Conservation (phyloP, 2,329 filamentous ascomycete genomes). For the Pseudopithomyces chartarum region DNA sequence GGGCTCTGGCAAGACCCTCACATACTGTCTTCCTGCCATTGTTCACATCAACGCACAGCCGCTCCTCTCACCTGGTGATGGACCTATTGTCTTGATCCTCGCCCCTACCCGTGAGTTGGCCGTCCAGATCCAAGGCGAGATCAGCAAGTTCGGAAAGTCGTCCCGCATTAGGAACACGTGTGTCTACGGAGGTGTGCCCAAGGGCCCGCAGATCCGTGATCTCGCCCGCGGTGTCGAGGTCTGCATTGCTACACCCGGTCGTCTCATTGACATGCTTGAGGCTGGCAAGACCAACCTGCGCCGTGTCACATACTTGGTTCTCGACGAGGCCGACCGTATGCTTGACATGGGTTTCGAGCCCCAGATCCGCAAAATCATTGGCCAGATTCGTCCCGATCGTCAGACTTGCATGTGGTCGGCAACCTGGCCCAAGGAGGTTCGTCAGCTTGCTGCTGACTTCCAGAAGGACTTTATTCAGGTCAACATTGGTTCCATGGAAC, state of each 20-base stretch:
- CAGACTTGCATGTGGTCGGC: slow-evolving; percentile 99
- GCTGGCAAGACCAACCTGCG: slow-evolving; percentile 97
- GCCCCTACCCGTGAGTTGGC: slow-evolving; percentile 97
- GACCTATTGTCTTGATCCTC: slow-evolving; percentile 93
- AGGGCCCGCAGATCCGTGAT: slow-evolving; percentile 95
- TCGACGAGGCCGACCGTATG: slow-evolving; percentile 99
- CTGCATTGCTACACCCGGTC: slow-evolving; percentile 96
- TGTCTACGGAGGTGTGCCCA: slow-evolving; percentile 98
- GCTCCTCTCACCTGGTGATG: slow-evolving; percentile 90
- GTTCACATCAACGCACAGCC: slow-evolving; percentile 99
- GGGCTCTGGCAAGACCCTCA: slow-evolving; percentile 97
- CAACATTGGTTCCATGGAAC: slow-evolving; percentile 95
- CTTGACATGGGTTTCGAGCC: slow-evolving; percentile 99
- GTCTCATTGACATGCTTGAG: slow-evolving; percentile 98
- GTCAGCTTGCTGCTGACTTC: slow-evolving; percentile 87
- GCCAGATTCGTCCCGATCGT: slow-evolving; percentile 95
- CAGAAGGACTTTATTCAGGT: slow-evolving; percentile 97
- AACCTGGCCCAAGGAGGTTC: slow-evolving; percentile 98
- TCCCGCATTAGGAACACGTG: slow-evolving; percentile 98
- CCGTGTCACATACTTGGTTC: slow-evolving; percentile 95
- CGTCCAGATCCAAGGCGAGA: slow-evolving; percentile 98
- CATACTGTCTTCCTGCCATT: slow-evolving; percentile 96
- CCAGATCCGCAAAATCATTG: slow-evolving; percentile 98
- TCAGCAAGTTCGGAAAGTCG: slow-evolving; percentile 97
- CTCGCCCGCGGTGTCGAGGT: slow-evolving; percentile 95